phyloP scores from a whole-genome alignment of 305 asterid species.

The Rubia peregrina region DNA sequence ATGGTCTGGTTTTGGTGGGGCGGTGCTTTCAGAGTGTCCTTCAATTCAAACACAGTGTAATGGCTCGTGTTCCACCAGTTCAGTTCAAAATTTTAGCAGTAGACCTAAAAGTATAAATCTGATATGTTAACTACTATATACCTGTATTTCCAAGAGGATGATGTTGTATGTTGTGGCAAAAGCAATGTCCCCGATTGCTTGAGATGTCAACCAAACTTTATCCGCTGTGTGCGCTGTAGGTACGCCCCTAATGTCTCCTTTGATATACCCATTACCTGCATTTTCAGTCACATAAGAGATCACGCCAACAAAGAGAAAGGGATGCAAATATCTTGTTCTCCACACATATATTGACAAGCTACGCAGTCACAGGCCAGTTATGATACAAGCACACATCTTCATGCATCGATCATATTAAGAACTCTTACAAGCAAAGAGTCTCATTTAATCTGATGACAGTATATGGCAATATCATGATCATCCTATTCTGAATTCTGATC shows the following conservation, averaged over 20 bases:
- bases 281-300: not conserved
- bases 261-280: conserved; percentile 47
- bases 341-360: not conserved
- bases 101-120: not conserved
- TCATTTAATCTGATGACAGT: no score
- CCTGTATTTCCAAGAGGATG: conserved; percentile 72
- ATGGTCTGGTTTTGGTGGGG: conserved; percentile 57
- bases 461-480: not conserved
- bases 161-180: conserved; percentile 62
- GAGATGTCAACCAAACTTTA: conserved; percentile 59
- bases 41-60: not conserved
- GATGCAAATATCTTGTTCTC: not conserved
- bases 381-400: no score
- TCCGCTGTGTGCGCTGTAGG: conserved; percentile 34
- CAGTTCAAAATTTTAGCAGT: not conserved
- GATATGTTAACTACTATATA: not conserved
- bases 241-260: conserved; percentile 53
- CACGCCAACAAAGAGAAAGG: not conserved
- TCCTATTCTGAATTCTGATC: not conserved
- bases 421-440: no score
- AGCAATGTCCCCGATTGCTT: conserved; percentile 71
- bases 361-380: no score
- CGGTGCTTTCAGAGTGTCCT: conserved; percentile 71
- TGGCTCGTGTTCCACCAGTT: not conserved
- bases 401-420: no score